phyloP scores from a whole-genome alignment of 2,329 filamentous ascomycete species.

The Diplocarpon mali region DNA sequence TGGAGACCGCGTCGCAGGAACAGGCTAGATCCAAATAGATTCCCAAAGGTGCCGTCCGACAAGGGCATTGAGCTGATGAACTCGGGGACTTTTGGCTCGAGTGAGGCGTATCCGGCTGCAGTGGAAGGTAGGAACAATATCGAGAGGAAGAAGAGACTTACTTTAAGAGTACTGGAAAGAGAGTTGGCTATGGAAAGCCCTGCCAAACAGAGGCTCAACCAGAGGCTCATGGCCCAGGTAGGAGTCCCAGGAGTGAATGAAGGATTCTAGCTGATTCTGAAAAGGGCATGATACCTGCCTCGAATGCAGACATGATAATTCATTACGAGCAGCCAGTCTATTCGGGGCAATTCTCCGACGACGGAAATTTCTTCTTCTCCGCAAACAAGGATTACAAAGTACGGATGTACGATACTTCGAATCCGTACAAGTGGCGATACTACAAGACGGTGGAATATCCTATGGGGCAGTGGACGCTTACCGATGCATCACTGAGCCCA shows the following conservation, averaged over 20 bases:
- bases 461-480: constrained; percentile 89
- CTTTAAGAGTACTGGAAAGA: constrained; percentile 64
- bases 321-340: constrained; percentile 82
- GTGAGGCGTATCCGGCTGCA: constrained; percentile 41
- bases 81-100: constrained; percentile 67
- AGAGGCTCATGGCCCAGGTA: constrained; percentile 57
- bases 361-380: constrained; percentile 94
- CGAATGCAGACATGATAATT: constrained; percentile 72
- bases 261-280: neutral
- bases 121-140: constrained; percentile 35
- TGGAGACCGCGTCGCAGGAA: constrained; percentile 36
- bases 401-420: constrained; percentile 94
- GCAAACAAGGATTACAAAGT: constrained; percentile 89
- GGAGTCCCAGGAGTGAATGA: constrained; percentile 10
- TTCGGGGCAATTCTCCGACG: constrained; percentile 91
- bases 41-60: constrained; percentile 77
- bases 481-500: constrained; percentile 80
- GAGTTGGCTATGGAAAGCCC: constrained; percentile 64
- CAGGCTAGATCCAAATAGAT: constrained; percentile 43
- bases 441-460: constrained; percentile 86
- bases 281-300: constrained; percentile 65
- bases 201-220: constrained; percentile 48
- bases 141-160: constrained; percentile 42
- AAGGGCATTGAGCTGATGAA: constrained; percentile 70
- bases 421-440: constrained; percentile 89